These are phyloP conservation scores for Emmonsia crescens DNA, from an alignment of 2,329 filamentous ascomycete genomes.

Conservation along the genomic window DNA sequence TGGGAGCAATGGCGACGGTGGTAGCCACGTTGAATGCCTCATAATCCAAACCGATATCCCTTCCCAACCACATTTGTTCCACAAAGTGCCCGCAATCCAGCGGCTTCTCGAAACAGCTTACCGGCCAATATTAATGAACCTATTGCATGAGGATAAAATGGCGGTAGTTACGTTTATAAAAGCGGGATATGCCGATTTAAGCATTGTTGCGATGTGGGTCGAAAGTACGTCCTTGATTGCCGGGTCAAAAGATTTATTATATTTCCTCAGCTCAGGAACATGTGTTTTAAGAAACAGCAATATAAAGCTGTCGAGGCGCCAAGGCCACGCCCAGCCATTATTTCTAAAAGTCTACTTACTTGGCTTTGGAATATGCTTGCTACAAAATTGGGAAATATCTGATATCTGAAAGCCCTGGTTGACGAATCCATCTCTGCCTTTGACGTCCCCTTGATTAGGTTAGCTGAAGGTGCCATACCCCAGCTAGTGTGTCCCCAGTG, in stretches of 20 bases:
- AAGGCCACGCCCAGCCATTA: not conserved
- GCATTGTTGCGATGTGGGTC: not conserved
- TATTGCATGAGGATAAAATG: not conserved
- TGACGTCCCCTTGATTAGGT: not conserved
- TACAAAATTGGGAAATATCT: not conserved
- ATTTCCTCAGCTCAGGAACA: not conserved
- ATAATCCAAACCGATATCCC: not conserved
- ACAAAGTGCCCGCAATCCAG: not conserved
- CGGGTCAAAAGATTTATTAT: not conserved
- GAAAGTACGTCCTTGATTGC: not conserved
- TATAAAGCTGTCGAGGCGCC: not conserved
- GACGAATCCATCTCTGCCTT: not conserved
- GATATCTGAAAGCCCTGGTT: not conserved
- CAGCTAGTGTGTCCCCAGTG: not conserved
- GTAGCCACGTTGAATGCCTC: not conserved
- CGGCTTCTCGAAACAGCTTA: not conserved
- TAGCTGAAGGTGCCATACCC: not conserved
- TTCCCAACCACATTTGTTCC: not conserved
- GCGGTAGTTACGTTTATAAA: not conserved
- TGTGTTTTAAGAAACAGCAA: not conserved
- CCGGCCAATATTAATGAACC: not conserved
- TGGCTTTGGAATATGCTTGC: not conserved
- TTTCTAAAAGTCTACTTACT: not conserved
- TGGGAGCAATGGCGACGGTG: not conserved
- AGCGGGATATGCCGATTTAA: not conserved